A percentile compares a stretch with the other conserved stretches of the same genome.
These are phyloP conservation scores for Neofusicoccum laricinum DNA, from an alignment of 2,329 filamentous ascomycete species.

Conservation along the genomic window DNA sequence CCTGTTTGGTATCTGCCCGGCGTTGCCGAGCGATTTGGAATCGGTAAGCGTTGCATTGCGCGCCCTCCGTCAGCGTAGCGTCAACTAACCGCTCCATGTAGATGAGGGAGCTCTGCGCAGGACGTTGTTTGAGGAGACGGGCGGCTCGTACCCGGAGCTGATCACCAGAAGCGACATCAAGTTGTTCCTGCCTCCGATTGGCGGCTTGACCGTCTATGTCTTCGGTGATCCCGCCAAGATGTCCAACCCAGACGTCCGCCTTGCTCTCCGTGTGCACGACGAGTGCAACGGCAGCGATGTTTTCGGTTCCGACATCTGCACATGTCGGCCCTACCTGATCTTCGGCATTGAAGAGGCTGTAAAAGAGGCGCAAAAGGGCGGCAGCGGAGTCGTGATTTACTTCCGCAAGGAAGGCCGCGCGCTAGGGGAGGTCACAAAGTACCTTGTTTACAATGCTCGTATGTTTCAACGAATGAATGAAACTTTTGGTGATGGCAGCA, in stretches of 20 bases:
- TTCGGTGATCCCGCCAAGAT: constrained; percentile 95
- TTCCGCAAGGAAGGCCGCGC: constrained; percentile 97
- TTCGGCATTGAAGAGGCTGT: constrained; percentile 98
- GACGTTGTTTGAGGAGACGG: constrained; percentile 90
- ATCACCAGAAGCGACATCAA: constrained; percentile 96
- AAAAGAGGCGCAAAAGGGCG: constrained; percentile 91
- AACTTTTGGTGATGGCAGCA: not conserved
- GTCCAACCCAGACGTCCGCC: constrained; percentile 75
- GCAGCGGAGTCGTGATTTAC: constrained; percentile 94
- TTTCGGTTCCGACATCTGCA: constrained; percentile 97
- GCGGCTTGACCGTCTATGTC: constrained; percentile 92
- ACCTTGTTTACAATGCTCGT: constrained; percentile 72
- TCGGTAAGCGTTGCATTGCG: constrained; percentile 51
- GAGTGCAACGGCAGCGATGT: constrained; percentile 97
- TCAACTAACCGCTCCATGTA: constrained; percentile 24
- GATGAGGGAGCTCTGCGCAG: constrained; percentile 85
- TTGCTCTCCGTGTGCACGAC: constrained; percentile 82
- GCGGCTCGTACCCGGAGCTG: constrained; percentile 92
- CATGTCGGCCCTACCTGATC: constrained; percentile 90
- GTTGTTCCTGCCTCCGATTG: constrained; percentile 91
- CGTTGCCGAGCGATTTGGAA: constrained; percentile 87
- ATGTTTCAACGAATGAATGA: not conserved
- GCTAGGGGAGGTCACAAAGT: constrained; percentile 91
- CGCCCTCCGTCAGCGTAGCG: not conserved
- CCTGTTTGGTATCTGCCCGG: constrained; percentile 64